Percentiles rank a stretch among this genome's conserved stretches.
These are phyloP conservation scores for Geum urbanum DNA, from an alignment of 306 rosid genomes.

Conservation along the genomic window DNA sequence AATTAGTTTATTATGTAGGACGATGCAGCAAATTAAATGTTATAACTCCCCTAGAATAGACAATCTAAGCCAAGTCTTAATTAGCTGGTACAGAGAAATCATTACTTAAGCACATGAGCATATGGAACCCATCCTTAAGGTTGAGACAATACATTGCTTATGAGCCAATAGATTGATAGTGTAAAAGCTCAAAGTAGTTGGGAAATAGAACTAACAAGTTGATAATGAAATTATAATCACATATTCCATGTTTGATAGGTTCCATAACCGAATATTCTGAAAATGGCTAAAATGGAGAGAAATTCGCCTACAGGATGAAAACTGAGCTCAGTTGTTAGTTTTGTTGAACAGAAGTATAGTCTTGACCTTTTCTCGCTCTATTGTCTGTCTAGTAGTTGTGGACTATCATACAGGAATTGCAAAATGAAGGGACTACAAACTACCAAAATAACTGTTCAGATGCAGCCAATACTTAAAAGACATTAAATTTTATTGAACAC, in stretches of 20 bases:
- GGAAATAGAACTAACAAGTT: background rate
- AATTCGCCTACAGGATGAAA: background rate
- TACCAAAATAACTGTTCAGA: background rate
- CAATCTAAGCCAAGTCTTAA: background rate
- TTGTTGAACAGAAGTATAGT: background rate
- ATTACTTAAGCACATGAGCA: background rate
- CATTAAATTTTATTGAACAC: slow-evolving; percentile 16
- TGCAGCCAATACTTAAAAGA: slow-evolving; percentile 14
- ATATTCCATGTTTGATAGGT: background rate
- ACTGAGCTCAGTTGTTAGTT: background rate
- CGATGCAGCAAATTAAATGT: background rate
- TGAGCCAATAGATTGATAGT: background rate
- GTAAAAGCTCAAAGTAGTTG: background rate
- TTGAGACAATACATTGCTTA: background rate
- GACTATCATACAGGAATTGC: background rate
- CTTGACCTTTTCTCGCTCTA: background rate
- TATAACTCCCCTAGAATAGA: background rate
- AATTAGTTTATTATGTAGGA: background rate
- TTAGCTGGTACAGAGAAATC: background rate
- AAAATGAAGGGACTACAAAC: slow-evolving; percentile 6
- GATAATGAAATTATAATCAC: background rate
- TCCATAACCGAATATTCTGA: background rate
- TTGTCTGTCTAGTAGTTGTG: background rate
- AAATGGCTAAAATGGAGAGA: background rate
- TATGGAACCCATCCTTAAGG: background rate